phyloP scores from a whole-genome alignment of 208 protist species.

The Acanthamoeba sp. region DNA sequence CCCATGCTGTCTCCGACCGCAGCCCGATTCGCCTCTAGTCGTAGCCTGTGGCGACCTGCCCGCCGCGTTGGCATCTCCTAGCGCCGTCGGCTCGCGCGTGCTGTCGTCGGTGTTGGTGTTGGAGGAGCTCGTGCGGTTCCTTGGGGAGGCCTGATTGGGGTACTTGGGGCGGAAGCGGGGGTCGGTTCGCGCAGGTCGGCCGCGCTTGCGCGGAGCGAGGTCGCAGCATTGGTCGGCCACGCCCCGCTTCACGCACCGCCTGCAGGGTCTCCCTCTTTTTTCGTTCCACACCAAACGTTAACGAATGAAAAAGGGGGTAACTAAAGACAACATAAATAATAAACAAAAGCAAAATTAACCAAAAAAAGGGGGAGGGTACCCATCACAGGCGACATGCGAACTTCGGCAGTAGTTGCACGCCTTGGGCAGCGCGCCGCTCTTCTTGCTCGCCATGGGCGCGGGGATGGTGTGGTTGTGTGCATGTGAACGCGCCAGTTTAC shows the following conservation, averaged over 20 bases:
- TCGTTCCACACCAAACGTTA: too few relatives aligned
- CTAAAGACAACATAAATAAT: background rate
- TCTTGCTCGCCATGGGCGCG: too few relatives aligned
- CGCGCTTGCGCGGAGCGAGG: background rate
- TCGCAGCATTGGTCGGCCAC: background rate
- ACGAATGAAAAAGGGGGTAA: too few relatives aligned
- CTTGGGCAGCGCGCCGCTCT: background rate
- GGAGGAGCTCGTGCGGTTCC: background rate
- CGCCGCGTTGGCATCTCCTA: too few relatives aligned
- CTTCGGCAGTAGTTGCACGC: background rate
- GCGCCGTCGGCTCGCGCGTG: background rate
- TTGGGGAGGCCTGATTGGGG: background rate
- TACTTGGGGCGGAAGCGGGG: slow-evolving; percentile 11
- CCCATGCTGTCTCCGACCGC: too few relatives aligned
- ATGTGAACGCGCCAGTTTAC: too few relatives aligned
- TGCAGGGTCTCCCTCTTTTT: background rate
- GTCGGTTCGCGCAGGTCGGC: background rate
- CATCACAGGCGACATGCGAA: background rate
- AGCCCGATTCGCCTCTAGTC: too few relatives aligned
- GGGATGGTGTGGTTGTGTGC: too few relatives aligned
- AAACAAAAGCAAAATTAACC: background rate
- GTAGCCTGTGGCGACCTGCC: too few relatives aligned
- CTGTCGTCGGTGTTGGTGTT: background rate
- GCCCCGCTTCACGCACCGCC: background rate
- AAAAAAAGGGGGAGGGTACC: background rate